Base-by-base conservation (phyloP, 441 rosid genomes). In the Aquilaria agallochum region DNA sequence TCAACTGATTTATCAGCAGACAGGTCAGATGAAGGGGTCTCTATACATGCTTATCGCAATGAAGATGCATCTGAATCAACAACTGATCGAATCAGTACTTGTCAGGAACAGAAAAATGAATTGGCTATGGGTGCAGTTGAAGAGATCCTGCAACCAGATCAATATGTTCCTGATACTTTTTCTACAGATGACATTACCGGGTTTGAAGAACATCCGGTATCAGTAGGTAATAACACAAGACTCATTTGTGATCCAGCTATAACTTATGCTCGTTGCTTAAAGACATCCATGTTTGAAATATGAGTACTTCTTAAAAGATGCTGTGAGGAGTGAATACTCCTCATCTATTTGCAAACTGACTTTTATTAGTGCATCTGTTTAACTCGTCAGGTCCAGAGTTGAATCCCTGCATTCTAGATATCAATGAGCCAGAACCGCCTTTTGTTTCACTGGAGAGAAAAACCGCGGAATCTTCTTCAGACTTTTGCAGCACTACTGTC, bases 221-320 rank as follows among this genome's bases (percentile, higher is more conserved):
- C 81, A 32, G 70, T 64, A 74, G 84, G 94, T 80, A 74, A 72
- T 13, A 12, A 15, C 33, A 42, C 44, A 36, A 8, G 42, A 3
- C 7, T 3, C 42, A 36, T 36, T 36, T 36, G 42, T 20, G 27
- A 20, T 20, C 27, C 27, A 20, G 27, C 27, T 20, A 20, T 20
- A 20, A 20, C 27, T 20, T 20, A 20, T 20, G 32, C 53, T 8
- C 20, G 27, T 20, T 20, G 27, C 27, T 20, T 20, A 20, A 20
- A 20, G 27, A 20, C 27, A 20, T 20, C 27, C 27, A 20, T 20
- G 27, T 20, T 20, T 20, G 27, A 20, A 20, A 20, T 20, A 20
- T 20, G 27, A 20, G 27, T 20, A 20, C 27, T 20, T 20, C 27
- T 20, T 20, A 20, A 20, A 20, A 20, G 27, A 20, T 20, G 27